Conservation (phyloP, 305 asterid genomes). For the Fraxinus sp. region DNA sequence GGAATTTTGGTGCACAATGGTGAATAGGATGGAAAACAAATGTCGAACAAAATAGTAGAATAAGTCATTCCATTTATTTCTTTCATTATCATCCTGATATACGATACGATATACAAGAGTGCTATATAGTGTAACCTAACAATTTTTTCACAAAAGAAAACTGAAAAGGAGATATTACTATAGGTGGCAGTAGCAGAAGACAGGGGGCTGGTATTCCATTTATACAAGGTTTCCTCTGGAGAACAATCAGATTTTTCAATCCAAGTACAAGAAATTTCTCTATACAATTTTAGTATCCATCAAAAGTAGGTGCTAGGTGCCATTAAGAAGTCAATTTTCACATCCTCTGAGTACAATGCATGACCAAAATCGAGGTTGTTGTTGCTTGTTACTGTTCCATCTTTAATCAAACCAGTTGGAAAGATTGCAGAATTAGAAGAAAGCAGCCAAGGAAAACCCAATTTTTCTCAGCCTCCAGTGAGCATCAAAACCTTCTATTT, state of each 20-base stretch:
- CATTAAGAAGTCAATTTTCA: slow-evolving; percentile 9
- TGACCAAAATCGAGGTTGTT: slow-evolving; percentile 10
- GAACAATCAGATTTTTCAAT: slow-evolving; percentile 26
- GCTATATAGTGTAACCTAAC: neutral
- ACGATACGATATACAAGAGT: neutral
- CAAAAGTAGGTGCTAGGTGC: slow-evolving; percentile 6
- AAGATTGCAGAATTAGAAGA: slow-evolving; percentile 28
- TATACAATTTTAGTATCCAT: slow-evolving; percentile 33
- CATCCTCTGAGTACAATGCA: slow-evolving; percentile 15
- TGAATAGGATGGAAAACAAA: neutral
- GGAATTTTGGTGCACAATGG: neutral
- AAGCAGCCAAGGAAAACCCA: slow-evolving; percentile 3
- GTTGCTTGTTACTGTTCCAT: slow-evolving; percentile 6
- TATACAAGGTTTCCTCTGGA: slow-evolving; percentile 34
- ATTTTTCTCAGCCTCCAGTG: slow-evolving; percentile 16
- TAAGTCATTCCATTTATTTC: neutral
- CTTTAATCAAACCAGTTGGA: slow-evolving; percentile 29
- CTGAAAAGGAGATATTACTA: neutral
- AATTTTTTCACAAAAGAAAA: neutral
- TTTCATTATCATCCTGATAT: neutral
- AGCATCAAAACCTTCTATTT: slow-evolving; percentile 19
- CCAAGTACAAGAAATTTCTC: slow-evolving; percentile 28
- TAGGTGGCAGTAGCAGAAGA: neutral
- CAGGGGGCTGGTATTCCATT: slow-evolving; percentile 13
- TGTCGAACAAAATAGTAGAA: neutral